Evolutionary conservation across 768 basidiomycete species (phyloP).

Genomic region (Botryobasidium botryosum): DNA sequence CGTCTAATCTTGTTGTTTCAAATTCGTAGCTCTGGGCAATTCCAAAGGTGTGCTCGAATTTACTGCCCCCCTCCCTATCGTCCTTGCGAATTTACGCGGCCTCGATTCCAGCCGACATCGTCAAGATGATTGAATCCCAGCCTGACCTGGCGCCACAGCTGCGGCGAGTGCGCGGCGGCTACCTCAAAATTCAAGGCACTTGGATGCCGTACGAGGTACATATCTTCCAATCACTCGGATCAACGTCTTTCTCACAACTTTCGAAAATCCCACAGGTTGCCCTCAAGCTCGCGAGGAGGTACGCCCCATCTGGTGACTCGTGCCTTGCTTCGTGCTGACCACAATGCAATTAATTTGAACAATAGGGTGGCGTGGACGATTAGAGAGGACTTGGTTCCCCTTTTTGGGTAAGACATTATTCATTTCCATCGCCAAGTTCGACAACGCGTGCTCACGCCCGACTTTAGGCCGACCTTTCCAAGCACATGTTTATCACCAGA

Average conservation of each 20-base stretch:
- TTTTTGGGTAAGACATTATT: conserved; percentile 50
- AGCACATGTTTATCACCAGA: conserved; percentile 70
- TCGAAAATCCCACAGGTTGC: conserved; percentile 38
- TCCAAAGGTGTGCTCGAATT: conserved; percentile 10
- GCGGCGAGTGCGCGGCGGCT: conserved; percentile 65
- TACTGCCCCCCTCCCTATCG: conserved; percentile 2
- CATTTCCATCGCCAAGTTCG: not conserved
- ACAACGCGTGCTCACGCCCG: not conserved
- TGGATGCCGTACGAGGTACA: conserved; percentile 71
- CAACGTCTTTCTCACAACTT: not conserved
- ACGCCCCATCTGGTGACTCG: conserved; percentile 16
- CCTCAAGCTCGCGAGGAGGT: conserved; percentile 64
- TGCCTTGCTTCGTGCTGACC: not conserved
- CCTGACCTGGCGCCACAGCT: conserved; percentile 71
- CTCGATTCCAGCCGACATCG: conserved; percentile 53
- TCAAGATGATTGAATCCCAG: conserved; percentile 84
- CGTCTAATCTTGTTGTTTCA: not conserved
- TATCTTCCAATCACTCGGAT: not conserved
- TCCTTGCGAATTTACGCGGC: not conserved
- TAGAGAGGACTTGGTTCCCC: conserved; percentile 67
- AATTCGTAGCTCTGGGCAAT: conserved; percentile 11
- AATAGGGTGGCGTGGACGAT: conserved; percentile 78
- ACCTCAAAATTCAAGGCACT: conserved; percentile 75
- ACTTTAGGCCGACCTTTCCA: conserved; percentile 59
- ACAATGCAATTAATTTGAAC: conserved; percentile 3